Evolutionary conservation across 805 yeast genomes (phyloP).

Genomic region (Cyberlindnera xishuangbannaensis): DNA sequence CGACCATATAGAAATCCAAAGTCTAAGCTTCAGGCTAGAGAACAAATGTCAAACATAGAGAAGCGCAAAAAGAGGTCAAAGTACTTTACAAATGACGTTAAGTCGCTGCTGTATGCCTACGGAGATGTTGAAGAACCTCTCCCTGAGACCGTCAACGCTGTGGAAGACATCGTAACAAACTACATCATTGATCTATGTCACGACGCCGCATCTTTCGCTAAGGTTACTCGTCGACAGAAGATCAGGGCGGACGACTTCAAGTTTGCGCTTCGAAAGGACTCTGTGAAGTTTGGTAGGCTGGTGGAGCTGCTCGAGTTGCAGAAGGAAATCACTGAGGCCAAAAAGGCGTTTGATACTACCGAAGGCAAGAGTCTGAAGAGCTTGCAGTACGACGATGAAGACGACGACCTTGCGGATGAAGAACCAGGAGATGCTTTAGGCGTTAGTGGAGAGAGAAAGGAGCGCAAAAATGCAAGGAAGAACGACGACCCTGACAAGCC

Average conservation of each 20-base stretch:
- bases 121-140: conserved; percentile 70
- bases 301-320: conserved; percentile 57
- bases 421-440: conserved; percentile 18
- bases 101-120: conserved; percentile 59
- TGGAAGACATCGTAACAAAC: conserved; percentile 63
- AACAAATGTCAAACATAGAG: conserved; percentile 10
- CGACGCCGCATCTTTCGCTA: conserved; percentile 45
- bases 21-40: too few relatives aligned
- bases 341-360: conserved; percentile 58
- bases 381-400: conserved; percentile 23
- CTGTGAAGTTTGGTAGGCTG: conserved; percentile 62
- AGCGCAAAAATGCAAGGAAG: conserved; percentile 11
- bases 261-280: conserved; percentile 62
- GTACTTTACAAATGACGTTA: conserved; percentile 44
- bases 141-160: conserved; percentile 55
- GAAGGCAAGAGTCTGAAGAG: conserved; percentile 40
- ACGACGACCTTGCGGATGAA: conserved; percentile 20
- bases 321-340: conserved; percentile 57
- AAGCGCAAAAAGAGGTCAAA: conserved; percentile 34
- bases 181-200: conserved; percentile 58
- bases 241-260: conserved; percentile 68
- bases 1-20: too few relatives aligned
- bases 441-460: conserved; percentile 12
- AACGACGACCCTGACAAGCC: conserved; percentile 22
- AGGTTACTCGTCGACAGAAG: conserved; percentile 50